Evolutionary conservation across 2,329 filamentous ascomycete genomes (phyloP), one percentile per base, ranked within the genome.

Genomic region (Ophiostoma australiae): DNA sequence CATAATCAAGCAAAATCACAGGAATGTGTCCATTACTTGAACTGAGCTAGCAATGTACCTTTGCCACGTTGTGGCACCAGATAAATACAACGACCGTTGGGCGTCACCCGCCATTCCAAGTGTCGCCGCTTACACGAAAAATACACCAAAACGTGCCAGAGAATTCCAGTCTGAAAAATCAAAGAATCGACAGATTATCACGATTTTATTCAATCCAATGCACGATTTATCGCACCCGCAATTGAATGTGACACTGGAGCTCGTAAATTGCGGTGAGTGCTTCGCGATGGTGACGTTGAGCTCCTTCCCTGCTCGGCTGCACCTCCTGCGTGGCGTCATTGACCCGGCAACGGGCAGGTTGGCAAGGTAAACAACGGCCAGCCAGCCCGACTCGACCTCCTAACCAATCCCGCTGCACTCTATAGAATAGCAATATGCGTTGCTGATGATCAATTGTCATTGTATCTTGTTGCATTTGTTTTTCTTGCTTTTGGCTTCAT

Each of bases 301-400:
- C 65, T 48, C 61, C 27, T 61, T 63, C 68, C 37, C 33, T 68
- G 37, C 41, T 33, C 15, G 23, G 11, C 39, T 63, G 37, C 11
- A 61, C 17, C 35, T 23, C 65, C 1, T 67, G 65, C 65, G 35
- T 41, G 39, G 63, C 67, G 33, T 27, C 33, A 73, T 73, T 73
- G 72, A 69, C 72, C 71, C 67, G 72, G 72, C 72, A 73, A 73
- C 72, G 65, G 55, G 65, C 35, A 61, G 63, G 69, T 69, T 70
- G 67, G 71, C 58, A 41, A 72, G 67, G 72, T 73, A 73, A 73
- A 73, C 72, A 73, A 71, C 11, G n/a, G 23, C 13, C 31, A 20
- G 31, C 35, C 17, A 23, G n/a, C 37, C 23, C 66, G 39, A 44
- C 65, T 17, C 10, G 15, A 27, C 63, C 7, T 20, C 2, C 23